A percentile compares a stretch with the other conserved stretches of the same genome.
Evolutionary conservation across 2,329 filamentous ascomycete species (phyloP).

Genomic region (Cytospora schulzeri): DNA sequence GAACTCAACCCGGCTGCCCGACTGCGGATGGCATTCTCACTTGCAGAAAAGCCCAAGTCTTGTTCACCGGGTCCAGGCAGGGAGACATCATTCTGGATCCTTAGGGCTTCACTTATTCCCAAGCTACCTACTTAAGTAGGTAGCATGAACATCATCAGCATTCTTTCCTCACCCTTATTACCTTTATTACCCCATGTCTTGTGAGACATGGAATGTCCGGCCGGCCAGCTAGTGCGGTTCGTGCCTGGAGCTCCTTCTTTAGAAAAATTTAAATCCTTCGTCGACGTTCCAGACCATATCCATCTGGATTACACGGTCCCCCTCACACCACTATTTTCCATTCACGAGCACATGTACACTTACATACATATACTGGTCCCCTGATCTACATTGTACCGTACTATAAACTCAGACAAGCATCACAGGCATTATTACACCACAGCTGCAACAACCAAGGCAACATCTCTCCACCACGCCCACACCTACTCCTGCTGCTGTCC

Average conservation of each 20-base stretch:
- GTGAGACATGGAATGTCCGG: constrained; percentile 4
- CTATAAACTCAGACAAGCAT: constrained; percentile 13
- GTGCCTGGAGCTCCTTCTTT: background rate
- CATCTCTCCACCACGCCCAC: constrained; percentile 4
- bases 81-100: background rate
- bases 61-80: background rate
- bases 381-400: constrained; percentile 6
- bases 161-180: background rate
- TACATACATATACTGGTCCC: background rate
- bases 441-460: constrained; percentile 3
- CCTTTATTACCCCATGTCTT: constrained; percentile 4
- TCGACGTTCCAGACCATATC: constrained; percentile 8
- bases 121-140: background rate
- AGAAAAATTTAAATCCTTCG: background rate
- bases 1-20: background rate
- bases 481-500: background rate
- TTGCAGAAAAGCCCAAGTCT: background rate
- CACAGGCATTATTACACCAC: constrained; percentile 12
- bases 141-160: background rate
- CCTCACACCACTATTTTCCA: constrained; percentile 9
- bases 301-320: constrained; percentile 1
- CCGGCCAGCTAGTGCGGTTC: constrained; percentile 16
- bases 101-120: background rate
- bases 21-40: background rate
- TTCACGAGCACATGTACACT: constrained; percentile 8